Percentiles rank a stretch among this genome's conserved stretches.
Conservation (phyloP, 1,284 basidiomycete species). For the Neotropicomus parvogracilis region DNA sequence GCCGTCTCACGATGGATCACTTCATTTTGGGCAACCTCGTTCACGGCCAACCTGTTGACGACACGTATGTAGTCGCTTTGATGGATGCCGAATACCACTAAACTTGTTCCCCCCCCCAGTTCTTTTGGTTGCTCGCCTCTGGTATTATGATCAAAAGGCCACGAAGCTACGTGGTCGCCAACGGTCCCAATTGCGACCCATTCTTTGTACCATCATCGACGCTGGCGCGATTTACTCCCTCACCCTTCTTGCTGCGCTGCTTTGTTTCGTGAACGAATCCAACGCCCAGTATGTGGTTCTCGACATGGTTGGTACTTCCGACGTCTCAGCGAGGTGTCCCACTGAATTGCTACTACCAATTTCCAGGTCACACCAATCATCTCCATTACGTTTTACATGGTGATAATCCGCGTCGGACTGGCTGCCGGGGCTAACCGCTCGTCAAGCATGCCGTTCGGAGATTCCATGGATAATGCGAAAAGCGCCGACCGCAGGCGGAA, state of each 20-base stretch:
- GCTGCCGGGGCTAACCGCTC: no score
- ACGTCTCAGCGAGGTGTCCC: not conserved
- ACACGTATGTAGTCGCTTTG: not conserved
- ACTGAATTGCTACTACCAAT: not conserved
- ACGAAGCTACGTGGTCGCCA: not conserved
- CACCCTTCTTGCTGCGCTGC: not conserved
- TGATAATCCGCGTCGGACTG: no score
- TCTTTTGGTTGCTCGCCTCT: not conserved
- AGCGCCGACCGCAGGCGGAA: not conserved
- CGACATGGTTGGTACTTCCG: not conserved
- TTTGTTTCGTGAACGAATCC: not conserved
- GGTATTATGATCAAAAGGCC: not conserved
- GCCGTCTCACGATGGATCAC: not conserved
- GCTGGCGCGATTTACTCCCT: not conserved
- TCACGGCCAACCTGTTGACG: not conserved
- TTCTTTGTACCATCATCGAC: not conserved
- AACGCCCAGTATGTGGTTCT: constrained; percentile 2
- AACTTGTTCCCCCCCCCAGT: not conserved
- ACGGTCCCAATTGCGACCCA: not conserved
- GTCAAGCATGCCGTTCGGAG: no score
- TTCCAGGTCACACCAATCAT: not conserved
- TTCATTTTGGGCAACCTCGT: not conserved
- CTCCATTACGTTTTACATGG: no score
- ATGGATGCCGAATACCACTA: not conserved
- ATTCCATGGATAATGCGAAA: not conserved